A percentile compares a stretch with the other conserved stretches of the same genome.
Evolutionary conservation across 441 rosid species (phyloP).

Genomic region (Breynia disticha): DNA sequence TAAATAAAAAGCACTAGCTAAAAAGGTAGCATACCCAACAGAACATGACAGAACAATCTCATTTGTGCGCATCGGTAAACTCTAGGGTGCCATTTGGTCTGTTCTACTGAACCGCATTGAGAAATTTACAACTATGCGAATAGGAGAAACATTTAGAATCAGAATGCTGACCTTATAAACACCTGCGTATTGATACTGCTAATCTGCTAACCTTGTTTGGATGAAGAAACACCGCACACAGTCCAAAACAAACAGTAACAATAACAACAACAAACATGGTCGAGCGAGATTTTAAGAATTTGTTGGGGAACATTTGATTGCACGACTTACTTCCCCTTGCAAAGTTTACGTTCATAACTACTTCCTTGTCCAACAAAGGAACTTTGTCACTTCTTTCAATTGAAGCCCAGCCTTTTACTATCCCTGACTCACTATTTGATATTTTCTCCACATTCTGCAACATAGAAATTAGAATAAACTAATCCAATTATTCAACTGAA

Average conservation of each 20-base stretch:
- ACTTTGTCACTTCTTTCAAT: conserved; percentile 25
- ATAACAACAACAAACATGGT: conserved; percentile 29
- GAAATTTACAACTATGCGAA: no score
- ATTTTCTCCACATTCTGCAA: conserved; percentile 45
- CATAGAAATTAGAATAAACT: conserved; percentile 2
- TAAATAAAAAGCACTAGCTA: no score
- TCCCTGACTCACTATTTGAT: conserved; percentile 17
- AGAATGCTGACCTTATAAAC: conserved; percentile 9
- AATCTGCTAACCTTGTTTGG: conserved; percentile 58
- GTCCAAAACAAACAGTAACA: conserved; percentile 51
- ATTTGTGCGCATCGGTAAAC: no score
- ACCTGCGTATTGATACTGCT: conserved; percentile 54
- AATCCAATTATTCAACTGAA: neutral
- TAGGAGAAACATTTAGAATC: no score
- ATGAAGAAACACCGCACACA: conserved; percentile 63
- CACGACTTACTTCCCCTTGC: conserved; percentile 33
- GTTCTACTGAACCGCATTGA: no score
- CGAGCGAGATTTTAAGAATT: conserved; percentile 30
- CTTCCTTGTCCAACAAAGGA: conserved; percentile 47
- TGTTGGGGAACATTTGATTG: conserved; percentile 20
- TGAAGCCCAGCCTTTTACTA: conserved; percentile 11
- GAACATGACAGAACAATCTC: no score
- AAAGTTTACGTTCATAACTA: conserved; percentile 34
- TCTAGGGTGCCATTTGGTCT: no score
- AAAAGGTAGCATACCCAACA: no score